phyloP scores from a whole-genome alignment of 2,329 filamentous ascomycete species.

The Mariannaea elegans region DNA sequence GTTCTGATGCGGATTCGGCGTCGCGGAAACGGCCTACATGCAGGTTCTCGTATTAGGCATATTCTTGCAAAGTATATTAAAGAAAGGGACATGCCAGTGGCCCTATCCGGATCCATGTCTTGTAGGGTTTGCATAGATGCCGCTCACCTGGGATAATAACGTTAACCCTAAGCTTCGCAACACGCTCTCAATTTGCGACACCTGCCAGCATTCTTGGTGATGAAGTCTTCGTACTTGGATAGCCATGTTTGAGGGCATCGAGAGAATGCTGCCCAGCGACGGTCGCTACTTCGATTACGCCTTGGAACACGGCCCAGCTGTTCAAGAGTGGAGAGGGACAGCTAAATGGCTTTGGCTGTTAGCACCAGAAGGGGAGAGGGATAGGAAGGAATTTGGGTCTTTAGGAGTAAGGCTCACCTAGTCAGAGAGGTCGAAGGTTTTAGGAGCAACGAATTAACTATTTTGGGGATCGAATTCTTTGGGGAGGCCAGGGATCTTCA shows the following conservation, averaged over 20 bases:
- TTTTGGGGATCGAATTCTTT: too few species aligned
- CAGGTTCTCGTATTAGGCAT: slow-evolving; percentile 15
- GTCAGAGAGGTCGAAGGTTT: too few species aligned
- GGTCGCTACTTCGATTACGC: slow-evolving; percentile 32
- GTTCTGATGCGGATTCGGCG: slow-evolving; percentile 94
- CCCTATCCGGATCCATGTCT: background rate
- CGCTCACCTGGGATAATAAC: slow-evolving; percentile 83
- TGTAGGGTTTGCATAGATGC: background rate
- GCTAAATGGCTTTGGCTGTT: too few species aligned
- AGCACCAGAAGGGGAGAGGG: too few species aligned
- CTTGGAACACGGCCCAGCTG: too few species aligned
- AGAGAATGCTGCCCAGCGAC: slow-evolving; percentile 53
- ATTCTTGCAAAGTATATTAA: background rate
- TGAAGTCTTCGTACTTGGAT: slow-evolving; percentile 84
- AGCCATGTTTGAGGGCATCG: slow-evolving; percentile 73
- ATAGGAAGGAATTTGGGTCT: too few species aligned
- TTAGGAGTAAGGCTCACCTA: too few species aligned
- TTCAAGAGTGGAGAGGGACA: too few species aligned
- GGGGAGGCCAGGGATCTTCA: too few species aligned
- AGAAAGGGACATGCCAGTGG: background rate
- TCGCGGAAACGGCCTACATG: slow-evolving; percentile 81
- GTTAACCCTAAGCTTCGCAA: slow-evolving; percentile 91
- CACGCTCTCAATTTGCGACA: slow-evolving; percentile 94
- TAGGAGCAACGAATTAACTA: too few species aligned
- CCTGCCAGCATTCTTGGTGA: slow-evolving; percentile 92